phyloP scores from a whole-genome alignment of 2,329 filamentous ascomycete genomes.

The Thermothelomyces thermophilus region DNA sequence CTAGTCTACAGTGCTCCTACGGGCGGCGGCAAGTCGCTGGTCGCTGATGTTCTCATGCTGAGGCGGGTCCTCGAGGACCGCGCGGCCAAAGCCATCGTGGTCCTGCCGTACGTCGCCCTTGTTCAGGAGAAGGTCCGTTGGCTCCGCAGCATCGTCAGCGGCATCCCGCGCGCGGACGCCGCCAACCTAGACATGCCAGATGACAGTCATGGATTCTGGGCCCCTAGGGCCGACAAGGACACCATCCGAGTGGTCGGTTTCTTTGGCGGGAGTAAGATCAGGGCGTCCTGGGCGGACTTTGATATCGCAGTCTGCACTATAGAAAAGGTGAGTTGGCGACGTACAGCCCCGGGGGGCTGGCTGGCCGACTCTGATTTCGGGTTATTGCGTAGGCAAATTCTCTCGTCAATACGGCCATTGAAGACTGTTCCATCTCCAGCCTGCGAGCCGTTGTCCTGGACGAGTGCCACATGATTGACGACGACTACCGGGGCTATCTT shows the following conservation, averaged over 20 bases:
- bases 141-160: constrained; percentile 60
- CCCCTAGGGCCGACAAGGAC: constrained; percentile 49
- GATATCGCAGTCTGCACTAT: constrained; percentile 75
- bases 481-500: constrained; percentile 67
- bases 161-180: constrained; percentile 40
- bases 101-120: constrained; percentile 71
- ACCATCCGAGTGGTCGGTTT: constrained; percentile 62
- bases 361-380: constrained; percentile 5
- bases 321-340: constrained; percentile 52
- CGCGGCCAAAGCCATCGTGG: constrained; percentile 60
- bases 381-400: constrained; percentile 56
- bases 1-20: constrained; percentile 76
- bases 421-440: constrained; percentile 59
- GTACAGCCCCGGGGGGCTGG: constrained; percentile 18
- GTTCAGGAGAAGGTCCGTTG: constrained; percentile 75
- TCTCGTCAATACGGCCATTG: constrained; percentile 65
- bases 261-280: constrained; percentile 65
- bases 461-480: constrained; percentile 77
- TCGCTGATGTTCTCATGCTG: constrained; percentile 67
- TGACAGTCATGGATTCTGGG: constrained; percentile 40
- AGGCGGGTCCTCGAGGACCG: constrained; percentile 60
- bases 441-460: constrained; percentile 65
- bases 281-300: constrained; percentile 63
- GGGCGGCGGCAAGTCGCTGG: constrained; percentile 70
- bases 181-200: constrained; percentile 26